Conservation (phyloP, 768 basidiomycete genomes). For the Kwoniella botswanensis region DNA sequence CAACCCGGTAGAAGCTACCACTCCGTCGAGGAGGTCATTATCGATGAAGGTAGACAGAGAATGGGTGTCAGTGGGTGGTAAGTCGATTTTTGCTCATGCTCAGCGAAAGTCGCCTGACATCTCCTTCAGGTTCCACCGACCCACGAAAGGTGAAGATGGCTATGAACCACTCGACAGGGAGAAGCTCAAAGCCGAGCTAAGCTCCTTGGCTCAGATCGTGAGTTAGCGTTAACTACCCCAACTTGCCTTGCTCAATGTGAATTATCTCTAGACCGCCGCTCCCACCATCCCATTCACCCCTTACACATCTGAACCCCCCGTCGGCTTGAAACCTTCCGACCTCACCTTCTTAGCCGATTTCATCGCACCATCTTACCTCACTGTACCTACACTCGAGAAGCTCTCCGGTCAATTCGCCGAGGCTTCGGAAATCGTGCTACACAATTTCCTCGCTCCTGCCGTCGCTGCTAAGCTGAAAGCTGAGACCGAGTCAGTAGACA, state of each 20-base stretch:
- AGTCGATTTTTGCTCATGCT: constrained; percentile 18
- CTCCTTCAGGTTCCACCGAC: constrained; percentile 72
- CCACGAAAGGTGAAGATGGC: constrained; percentile 87
- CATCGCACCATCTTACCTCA: constrained; percentile 89
- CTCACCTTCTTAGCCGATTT: constrained; percentile 77
- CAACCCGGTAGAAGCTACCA: constrained; percentile 95
- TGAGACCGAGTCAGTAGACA: constrained; percentile 70
- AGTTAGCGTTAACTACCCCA: constrained; percentile 48
- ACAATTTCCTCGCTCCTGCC: constrained; percentile 75
- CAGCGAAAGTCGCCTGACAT: constrained; percentile 17
- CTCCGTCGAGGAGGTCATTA: constrained; percentile 95
- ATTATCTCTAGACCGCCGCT: constrained; percentile 44
- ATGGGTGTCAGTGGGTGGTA: constrained; percentile 91
- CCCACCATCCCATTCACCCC: constrained; percentile 58
- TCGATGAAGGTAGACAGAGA: constrained; percentile 74
- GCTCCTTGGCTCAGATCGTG: constrained; percentile 91
- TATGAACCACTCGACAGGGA: constrained; percentile 65
- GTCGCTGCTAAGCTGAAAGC: constrained; percentile 72
- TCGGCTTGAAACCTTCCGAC: constrained; percentile 62
- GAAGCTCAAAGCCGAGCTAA: constrained; percentile 64
- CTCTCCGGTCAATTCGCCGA: constrained; percentile 79
- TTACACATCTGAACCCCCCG: constrained; percentile 57
- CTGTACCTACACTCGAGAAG: constrained; percentile 75
- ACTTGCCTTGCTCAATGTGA: neutral
- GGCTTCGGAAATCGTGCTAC: constrained; percentile 86